These are phyloP conservation scores for Dalechampia spathulata DNA, from an alignment of 441 rosid genomes.

Conservation along the genomic window DNA sequence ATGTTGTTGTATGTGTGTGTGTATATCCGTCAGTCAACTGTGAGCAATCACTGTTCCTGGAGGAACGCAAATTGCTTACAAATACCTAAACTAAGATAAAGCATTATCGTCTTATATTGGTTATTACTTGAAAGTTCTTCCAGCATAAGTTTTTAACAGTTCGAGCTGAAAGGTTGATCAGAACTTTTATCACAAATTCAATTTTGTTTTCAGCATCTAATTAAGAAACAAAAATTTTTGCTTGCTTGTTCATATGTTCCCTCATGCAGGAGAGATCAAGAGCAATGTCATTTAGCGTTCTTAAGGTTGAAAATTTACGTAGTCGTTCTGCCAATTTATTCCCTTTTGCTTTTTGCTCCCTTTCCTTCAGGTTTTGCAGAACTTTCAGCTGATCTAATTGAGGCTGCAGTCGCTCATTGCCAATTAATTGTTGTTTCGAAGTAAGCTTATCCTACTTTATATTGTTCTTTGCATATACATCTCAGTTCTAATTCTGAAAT, in stretches of 20 bases:
- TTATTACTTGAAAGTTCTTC: not conserved
- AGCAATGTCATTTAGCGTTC: not conserved
- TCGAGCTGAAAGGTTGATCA: not conserved
- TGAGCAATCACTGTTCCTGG: constrained; percentile 1
- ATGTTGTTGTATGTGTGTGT: not conserved
- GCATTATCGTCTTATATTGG: no score
- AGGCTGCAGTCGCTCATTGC: constrained; percentile 88
- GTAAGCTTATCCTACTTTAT: constrained; percentile 34
- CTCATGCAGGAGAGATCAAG: not conserved
- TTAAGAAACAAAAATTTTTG: not conserved
- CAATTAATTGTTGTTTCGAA: constrained; percentile 88
- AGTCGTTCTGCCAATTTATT: not conserved
- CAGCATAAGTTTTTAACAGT: not conserved
- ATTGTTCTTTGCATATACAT: not conserved
- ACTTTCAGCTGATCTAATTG: constrained; percentile 62
- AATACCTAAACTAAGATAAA: no score
- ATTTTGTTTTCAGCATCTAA: not conserved
- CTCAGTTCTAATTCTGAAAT: no score
- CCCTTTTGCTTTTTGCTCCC: not conserved
- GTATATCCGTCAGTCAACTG: not conserved
- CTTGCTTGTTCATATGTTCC: not conserved
- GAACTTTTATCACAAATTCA: not conserved
- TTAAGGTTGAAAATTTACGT: no score
- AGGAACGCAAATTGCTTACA: not conserved
- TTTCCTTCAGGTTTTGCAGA: constrained; percentile 65